Conservation (phyloP, 257 asterid genomes). For the Solanum chiquidenum region DNA sequence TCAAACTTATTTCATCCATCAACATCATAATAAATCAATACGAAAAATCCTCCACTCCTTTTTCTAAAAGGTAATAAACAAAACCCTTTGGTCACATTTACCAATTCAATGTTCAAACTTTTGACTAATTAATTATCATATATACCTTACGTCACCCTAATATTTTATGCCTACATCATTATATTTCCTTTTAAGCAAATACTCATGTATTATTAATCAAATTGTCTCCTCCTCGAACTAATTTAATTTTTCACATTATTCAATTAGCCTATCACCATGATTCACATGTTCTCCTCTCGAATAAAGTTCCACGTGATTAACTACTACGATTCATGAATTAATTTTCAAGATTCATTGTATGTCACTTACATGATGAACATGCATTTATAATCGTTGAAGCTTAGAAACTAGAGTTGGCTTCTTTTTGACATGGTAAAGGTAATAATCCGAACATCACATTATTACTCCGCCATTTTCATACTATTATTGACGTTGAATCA, state of each 20-base stretch:
- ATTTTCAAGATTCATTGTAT: not conserved
- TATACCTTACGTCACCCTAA: not conserved
- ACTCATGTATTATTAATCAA: not conserved
- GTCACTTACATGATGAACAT: not conserved
- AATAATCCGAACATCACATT: too few species aligned
- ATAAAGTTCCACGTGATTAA: not conserved
- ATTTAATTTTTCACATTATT: not conserved
- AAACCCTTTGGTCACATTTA: not conserved
- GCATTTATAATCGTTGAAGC: not conserved
- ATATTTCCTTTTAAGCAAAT: not conserved
- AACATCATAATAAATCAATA: not conserved
- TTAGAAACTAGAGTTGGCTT: fast-evolving
- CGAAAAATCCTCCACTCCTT: not conserved
- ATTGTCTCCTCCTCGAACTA: not conserved
- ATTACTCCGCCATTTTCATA: too few species aligned
- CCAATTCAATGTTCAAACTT: not conserved
- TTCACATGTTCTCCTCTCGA: not conserved
- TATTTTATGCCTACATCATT: not conserved
- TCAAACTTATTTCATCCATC: not conserved
- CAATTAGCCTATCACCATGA: not conserved
- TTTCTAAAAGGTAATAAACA: not conserved
- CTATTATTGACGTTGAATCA: too few species aligned
- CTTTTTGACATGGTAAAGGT: too few species aligned
- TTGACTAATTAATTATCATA: not conserved
- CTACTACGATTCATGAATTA: not conserved